phyloP scores from a whole-genome alignment of 2,329 filamentous ascomycete species.

The Nemania sp. region DNA sequence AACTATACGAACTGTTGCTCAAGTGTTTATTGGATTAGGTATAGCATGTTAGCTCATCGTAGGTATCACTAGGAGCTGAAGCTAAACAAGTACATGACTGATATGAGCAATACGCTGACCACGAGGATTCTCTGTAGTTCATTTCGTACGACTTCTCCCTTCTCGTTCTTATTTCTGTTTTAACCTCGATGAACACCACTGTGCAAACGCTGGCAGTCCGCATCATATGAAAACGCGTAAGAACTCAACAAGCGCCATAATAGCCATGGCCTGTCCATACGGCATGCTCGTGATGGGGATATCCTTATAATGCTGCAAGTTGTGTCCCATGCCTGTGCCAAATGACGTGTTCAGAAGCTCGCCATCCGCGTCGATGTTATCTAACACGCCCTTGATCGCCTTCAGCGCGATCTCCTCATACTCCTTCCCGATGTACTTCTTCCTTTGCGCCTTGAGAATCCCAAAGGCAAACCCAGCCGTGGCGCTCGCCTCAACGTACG shows the following conservation, averaged over 20 bases:
- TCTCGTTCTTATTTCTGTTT: too few species aligned
- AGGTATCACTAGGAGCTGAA: too few species aligned
- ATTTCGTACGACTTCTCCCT: too few species aligned
- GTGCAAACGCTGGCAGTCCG: too few species aligned
- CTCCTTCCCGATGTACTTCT: constrained; percentile 73
- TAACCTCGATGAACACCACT: too few species aligned
- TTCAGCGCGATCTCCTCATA: constrained; percentile 72
- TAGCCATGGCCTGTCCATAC: constrained; percentile 86
- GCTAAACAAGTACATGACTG: too few species aligned
- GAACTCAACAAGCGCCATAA: constrained; percentile 83
- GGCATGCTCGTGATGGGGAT: constrained; percentile 84
- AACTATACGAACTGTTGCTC: too few species aligned
- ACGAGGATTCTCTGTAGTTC: too few species aligned
- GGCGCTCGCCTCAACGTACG: constrained; percentile 81
- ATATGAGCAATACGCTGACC: too few species aligned
- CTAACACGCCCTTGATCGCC: constrained; percentile 75
- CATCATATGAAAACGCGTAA: constrained; percentile 66
- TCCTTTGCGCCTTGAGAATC: constrained; percentile 78
- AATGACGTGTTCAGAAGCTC: constrained; percentile 82
- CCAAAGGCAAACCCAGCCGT: constrained; percentile 86
- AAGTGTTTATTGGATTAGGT: too few species aligned
- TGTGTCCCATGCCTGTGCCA: constrained; percentile 80
- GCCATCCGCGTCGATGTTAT: constrained; percentile 73
- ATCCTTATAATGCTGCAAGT: constrained; percentile 80
- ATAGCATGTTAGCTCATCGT: too few species aligned